Percentiles rank a stretch among this genome's conserved stretches.
phyloP scores from a whole-genome alignment of 306 rosid species.

The Pyrus betulifolia region DNA sequence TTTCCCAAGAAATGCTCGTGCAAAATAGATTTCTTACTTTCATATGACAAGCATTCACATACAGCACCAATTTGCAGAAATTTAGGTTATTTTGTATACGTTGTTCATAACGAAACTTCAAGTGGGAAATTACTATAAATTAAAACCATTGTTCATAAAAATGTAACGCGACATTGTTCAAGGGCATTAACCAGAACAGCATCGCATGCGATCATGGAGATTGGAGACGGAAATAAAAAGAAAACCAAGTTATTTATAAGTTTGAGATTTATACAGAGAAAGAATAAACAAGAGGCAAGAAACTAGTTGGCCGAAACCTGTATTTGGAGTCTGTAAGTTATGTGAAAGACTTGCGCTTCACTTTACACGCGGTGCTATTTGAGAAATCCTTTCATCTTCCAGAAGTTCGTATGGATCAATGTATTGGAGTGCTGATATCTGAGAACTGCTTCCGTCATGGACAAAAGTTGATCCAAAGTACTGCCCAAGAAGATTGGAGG shows the following conservation, averaged over 20 bases:
- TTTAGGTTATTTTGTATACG: neutral
- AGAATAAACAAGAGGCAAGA: slow-evolving; percentile 12
- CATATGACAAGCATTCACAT: too few relatives aligned
- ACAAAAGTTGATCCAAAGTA: slow-evolving; percentile 71
- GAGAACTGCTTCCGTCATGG: slow-evolving; percentile 55
- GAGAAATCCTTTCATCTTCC: slow-evolving; percentile 87
- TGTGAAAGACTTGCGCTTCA: slow-evolving; percentile 18
- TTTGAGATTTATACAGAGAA: slow-evolving; percentile 8
- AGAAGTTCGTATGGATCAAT: slow-evolving; percentile 83
- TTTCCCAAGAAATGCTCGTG: too few relatives aligned
- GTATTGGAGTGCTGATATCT: slow-evolving; percentile 62
- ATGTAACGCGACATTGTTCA: neutral
- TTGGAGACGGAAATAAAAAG: slow-evolving; percentile 16
- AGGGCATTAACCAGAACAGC: neutral
- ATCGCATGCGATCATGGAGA: slow-evolving; percentile 8
- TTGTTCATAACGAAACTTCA: neutral
- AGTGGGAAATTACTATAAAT: neutral
- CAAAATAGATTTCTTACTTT: too few relatives aligned
- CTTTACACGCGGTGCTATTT: slow-evolving; percentile 65
- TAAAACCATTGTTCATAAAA: neutral
- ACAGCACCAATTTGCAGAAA: too few relatives aligned
- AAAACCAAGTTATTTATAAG: neutral
- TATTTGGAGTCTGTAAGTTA: neutral
- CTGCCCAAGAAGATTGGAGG: slow-evolving; percentile 38
- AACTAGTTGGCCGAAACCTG: slow-evolving; percentile 6